These are phyloP conservation scores for Ormosia emarginata DNA, from an alignment of 306 rosid species.

Conservation along the genomic window DNA sequence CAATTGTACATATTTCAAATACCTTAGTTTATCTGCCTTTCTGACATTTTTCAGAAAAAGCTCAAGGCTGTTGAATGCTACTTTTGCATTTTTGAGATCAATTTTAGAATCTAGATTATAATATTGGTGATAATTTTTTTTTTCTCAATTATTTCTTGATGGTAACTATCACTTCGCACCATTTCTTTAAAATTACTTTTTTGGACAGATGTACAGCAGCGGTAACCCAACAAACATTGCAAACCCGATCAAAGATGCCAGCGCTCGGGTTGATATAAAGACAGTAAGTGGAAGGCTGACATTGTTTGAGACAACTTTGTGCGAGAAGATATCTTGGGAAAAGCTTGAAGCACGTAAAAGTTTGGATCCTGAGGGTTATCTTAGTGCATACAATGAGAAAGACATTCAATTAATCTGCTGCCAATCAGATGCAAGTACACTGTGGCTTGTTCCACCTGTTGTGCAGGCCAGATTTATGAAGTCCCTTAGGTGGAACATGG, in stretches of 20 bases:
- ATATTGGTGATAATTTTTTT: neutral
- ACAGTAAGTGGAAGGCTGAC: constrained; percentile 77
- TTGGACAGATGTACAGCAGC: constrained; percentile 85
- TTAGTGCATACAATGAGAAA: constrained; percentile 53
- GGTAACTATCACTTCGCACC: neutral
- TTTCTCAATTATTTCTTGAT: neutral
- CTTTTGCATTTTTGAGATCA: constrained; percentile 4
- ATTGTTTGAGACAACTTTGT: constrained; percentile 81
- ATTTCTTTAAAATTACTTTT: constrained; percentile 19
- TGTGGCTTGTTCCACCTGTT: constrained; percentile 82
- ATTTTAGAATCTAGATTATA: neutral
- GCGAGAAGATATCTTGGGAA: constrained; percentile 69
- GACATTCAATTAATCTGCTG: constrained; percentile 89
- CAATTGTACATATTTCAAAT: neutral
- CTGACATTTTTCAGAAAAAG: constrained; percentile 7
- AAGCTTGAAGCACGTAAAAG: constrained; percentile 31
- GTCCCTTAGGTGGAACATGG: constrained; percentile 64
- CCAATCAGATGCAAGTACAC: constrained; percentile 79
- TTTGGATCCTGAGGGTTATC: constrained; percentile 55
- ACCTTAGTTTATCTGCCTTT: neutral
- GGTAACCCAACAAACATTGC: constrained; percentile 98
- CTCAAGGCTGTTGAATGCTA: constrained; percentile 6
- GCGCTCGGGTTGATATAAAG: constrained; percentile 68
- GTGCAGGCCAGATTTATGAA: constrained; percentile 63
- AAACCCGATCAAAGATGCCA: constrained; percentile 92